A percentile compares a stretch with the other conserved stretches of the same genome.
Evolutionary conservation across 2,329 filamentous ascomycete genomes (phyloP).

Genomic region (Ophiocordyceps australis): DNA sequence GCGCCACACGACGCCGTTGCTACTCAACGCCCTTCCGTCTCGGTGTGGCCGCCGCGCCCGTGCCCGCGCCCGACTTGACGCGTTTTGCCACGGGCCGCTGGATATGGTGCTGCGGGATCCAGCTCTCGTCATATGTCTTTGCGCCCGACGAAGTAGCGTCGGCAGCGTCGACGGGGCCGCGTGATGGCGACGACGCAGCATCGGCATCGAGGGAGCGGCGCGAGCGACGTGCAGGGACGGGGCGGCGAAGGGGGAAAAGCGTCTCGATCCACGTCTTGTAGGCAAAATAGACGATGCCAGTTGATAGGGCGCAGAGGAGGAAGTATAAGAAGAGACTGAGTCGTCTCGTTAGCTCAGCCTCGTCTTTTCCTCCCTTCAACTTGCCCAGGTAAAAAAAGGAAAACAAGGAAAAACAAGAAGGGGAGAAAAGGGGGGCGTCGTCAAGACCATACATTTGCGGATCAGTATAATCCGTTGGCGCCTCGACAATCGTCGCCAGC

Average conservation of each 20-base stretch:
- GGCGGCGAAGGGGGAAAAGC: conserved; percentile 83
- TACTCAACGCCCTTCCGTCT: conserved; percentile 19
- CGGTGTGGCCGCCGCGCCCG: conserved; percentile 10
- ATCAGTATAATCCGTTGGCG: conserved; percentile 80
- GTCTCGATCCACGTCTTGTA: conserved; percentile 97
- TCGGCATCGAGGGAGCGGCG: conserved; percentile 50
- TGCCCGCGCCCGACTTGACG: conserved; percentile 40
- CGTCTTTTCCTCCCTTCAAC: too few relatives aligned
- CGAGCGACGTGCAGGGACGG: conserved; percentile 37
- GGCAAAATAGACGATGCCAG: conserved; percentile 78
- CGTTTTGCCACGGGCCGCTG: conserved; percentile 62
- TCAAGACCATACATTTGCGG: conserved; percentile 68
- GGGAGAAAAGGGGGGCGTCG: not conserved
- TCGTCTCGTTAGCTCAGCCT: not conserved
- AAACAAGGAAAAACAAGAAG: too few relatives aligned
- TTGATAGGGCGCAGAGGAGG: conserved; percentile 64
- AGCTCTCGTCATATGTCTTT: conserved; percentile 76
- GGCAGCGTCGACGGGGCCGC: conserved; percentile 52
- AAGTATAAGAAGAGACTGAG: conserved; percentile 90
- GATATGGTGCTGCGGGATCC: conserved; percentile 83
- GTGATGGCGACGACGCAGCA: conserved; percentile 46
- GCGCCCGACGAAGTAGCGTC: conserved; percentile 48
- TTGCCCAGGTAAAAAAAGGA: too few relatives aligned
- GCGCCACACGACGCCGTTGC: too few relatives aligned
- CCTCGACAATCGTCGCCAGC: conserved; percentile 73